phyloP scores from a whole-genome alignment of 768 basidiomycete genomes.

The Boletus bicolor region DNA sequence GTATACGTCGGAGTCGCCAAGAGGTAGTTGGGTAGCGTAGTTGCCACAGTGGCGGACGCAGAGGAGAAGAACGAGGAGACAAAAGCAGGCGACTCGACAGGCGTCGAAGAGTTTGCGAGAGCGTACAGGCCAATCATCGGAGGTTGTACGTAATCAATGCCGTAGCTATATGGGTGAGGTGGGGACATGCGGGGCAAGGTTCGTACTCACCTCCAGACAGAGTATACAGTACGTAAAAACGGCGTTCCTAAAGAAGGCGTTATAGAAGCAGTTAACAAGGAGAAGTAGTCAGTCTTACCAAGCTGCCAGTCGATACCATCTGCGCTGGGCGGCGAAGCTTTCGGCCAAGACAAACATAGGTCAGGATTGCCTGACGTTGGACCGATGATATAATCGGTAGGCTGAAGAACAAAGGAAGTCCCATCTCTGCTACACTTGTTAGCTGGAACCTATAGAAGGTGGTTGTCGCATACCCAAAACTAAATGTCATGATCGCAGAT shows the following conservation, averaged over 20 bases:
- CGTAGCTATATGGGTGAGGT: constrained; percentile 47
- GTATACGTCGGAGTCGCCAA: constrained; percentile 62
- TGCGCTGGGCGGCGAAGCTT: constrained; percentile 57
- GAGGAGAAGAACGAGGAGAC: constrained; percentile 57
- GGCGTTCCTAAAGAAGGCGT: constrained; percentile 44
- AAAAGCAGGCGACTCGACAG: constrained; percentile 38
- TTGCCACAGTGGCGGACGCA: constrained; percentile 59
- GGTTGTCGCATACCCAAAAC: constrained; percentile 55
- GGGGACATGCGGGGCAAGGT: not conserved
- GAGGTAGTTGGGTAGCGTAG: constrained; percentile 69
- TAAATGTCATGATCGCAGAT: constrained; percentile 55
- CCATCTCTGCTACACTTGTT: constrained; percentile 20
- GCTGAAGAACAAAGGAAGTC: constrained; percentile 56
- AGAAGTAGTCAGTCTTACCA: constrained; percentile 37
- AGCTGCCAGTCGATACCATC: constrained; percentile 86
- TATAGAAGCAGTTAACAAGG: not conserved
- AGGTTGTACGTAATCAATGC: constrained; percentile 69
- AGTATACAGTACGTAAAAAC: constrained; percentile 75
- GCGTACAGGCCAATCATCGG: constrained; percentile 79
- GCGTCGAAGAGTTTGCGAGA: constrained; percentile 44
- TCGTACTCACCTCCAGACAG: constrained; percentile 61
- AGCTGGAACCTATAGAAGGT: not conserved
- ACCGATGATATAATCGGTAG: constrained; percentile 77
- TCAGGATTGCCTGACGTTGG: constrained; percentile 60
- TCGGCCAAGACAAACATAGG: constrained; percentile 74